Percentiles rank a stretch among this genome's conserved stretches.
phyloP scores from a whole-genome alignment of 139 green algal genomes.

The Micractinium conductrix region DNA sequence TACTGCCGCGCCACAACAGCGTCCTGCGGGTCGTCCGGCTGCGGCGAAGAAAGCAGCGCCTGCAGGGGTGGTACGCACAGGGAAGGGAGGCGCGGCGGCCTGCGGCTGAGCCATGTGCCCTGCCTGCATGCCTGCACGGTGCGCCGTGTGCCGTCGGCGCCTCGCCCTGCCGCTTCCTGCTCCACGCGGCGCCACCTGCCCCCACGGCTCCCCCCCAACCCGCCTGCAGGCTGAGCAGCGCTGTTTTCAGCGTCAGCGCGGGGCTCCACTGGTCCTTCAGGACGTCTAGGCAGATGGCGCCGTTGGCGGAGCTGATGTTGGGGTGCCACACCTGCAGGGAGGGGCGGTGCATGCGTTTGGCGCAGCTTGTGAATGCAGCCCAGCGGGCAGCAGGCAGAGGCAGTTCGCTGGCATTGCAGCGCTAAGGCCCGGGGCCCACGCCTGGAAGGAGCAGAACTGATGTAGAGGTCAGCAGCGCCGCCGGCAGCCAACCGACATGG shows the following conservation, averaged over 20 bases:
- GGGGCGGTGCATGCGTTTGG: neutral
- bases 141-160: neutral
- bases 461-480: no score
- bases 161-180: no score
- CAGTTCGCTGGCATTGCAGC: no score
- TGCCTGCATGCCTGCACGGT: no score
- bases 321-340: conserved; percentile 93
- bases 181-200: neutral
- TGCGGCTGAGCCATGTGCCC: no score
- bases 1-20: conserved; percentile 96
- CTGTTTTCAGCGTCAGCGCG: conserved; percentile 96
- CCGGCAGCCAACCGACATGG: no score
- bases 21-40: conserved; percentile 96
- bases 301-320: conserved; percentile 95
- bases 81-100: neutral
- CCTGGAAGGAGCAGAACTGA: no score
- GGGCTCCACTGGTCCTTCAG: conserved; percentile 98
- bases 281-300: conserved; percentile 97
- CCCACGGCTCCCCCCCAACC: no score
- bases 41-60: conserved; percentile 89
- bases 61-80: conserved; percentile 49
- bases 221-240: conserved; percentile 85
- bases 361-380: no score
- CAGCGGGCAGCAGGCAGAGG: no score
- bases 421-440: no score